Conservation (phyloP, 805 yeast species). For the Metschnikowia baotianmanensis region DNA sequence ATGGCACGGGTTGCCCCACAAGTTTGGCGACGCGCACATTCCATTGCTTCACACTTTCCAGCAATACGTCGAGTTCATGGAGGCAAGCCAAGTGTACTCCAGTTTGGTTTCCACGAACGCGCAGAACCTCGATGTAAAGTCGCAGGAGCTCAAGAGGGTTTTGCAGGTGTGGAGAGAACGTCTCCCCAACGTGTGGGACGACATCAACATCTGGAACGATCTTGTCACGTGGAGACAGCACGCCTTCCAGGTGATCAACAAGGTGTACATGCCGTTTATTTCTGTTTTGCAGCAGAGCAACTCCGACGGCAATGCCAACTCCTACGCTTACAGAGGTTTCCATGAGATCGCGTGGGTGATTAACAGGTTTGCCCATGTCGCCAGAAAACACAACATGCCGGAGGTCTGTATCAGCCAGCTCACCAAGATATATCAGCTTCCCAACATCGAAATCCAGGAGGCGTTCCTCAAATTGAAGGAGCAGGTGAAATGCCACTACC, state of each 20-base stretch:
- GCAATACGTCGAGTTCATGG: conserved; percentile 96
- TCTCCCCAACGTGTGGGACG: conserved; percentile 95
- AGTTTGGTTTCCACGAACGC: conserved; percentile 87
- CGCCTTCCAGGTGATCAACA: conserved; percentile 93
- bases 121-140: conserved; percentile 85
- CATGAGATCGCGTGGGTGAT: conserved; percentile 99
- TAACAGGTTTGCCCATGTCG: conserved; percentile 97
- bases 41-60: conserved; percentile 92
- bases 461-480: conserved; percentile 94
- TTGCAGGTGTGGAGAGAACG: conserved; percentile 98
- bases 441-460: conserved; percentile 97
- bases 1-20: conserved; percentile 88
- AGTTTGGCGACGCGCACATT: conserved; percentile 77
- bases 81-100: conserved; percentile 91
- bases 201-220: conserved; percentile 96
- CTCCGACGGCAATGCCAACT: conserved; percentile 71
- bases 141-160: conserved; percentile 92
- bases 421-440: conserved; percentile 90
- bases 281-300: conserved; percentile 73
- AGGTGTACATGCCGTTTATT: conserved; percentile 88
- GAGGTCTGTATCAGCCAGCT: conserved; percentile 93
- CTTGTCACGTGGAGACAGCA: conserved; percentile 98
- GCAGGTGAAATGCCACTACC: conserved; percentile 97
- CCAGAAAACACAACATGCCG: conserved; percentile 93
- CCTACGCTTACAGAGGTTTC: conserved; percentile 95